Conservation (phyloP, 2,329 filamentous ascomycete genomes). For the Colletotrichum sp. region DNA sequence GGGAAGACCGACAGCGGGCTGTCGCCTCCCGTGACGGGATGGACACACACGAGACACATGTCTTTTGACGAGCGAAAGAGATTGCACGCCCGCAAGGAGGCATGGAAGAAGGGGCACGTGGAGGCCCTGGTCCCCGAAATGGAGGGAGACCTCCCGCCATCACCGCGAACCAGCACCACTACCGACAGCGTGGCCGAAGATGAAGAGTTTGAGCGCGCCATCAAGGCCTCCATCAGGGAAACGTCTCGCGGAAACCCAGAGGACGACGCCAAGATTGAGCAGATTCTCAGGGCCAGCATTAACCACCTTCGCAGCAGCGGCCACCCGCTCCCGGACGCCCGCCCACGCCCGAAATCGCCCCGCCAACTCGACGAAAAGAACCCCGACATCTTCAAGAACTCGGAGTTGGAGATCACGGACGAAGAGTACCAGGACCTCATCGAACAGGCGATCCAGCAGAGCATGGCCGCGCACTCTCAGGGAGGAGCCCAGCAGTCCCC, state of each 20-base stretch:
- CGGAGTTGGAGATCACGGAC: constrained; percentile 52
- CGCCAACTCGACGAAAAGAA: constrained; percentile 10
- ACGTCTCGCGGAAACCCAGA: constrained; percentile 72
- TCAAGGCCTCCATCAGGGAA: constrained; percentile 70
- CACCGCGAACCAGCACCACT: constrained; percentile 22
- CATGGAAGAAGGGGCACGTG: constrained; percentile 41
- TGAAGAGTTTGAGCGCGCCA: constrained; percentile 74
- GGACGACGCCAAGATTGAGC: constrained; percentile 75
- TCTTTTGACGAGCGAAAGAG: constrained; percentile 57
- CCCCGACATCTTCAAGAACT: constrained; percentile 10
- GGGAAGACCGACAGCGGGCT: background rate
- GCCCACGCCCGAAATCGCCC: background rate
- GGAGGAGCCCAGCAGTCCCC: constrained; percentile 19
- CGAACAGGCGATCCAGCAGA: constrained; percentile 61
- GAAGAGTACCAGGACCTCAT: constrained; percentile 63
- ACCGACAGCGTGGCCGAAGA: constrained; percentile 39
- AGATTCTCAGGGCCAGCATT: constrained; percentile 76
- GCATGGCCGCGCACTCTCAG: constrained; percentile 39
- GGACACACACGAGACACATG: constrained; percentile 52
- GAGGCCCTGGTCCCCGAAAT: constrained; percentile 23
- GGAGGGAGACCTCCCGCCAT: constrained; percentile 21
- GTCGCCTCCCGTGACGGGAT: constrained; percentile 45
- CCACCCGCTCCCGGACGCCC: constrained; percentile 17
- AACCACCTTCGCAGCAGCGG: constrained; percentile 49
- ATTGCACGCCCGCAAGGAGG: constrained; percentile 52